A percentile compares a stretch with the other conserved stretches of the same genome.
phyloP scores from a whole-genome alignment of 2,329 filamentous ascomycete species.

The Fusarium heterosporum region DNA sequence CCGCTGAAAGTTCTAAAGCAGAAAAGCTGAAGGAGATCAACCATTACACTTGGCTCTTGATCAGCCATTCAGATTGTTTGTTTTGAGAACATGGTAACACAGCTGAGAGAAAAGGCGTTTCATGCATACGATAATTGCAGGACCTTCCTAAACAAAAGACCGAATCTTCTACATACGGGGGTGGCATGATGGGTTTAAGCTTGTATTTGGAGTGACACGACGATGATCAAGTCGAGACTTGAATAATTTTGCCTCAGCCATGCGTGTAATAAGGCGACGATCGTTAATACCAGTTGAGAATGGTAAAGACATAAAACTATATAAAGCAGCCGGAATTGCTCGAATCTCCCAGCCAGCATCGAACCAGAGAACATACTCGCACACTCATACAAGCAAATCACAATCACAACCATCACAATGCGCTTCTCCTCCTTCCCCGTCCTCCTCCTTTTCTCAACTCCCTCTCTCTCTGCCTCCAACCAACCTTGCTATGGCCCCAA shows the following conservation, averaged over 20 bases:
- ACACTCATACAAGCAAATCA: background rate
- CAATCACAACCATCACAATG: slow-evolving; percentile 32
- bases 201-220: slow-evolving; percentile 1
- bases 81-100: background rate
- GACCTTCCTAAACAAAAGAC: slow-evolving; percentile 1
- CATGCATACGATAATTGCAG: background rate
- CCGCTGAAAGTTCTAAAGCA: background rate
- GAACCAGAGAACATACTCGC: background rate
- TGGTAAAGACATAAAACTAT: background rate
- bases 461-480: slow-evolving; percentile 46
- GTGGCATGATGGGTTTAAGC: background rate
- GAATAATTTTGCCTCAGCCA: background rate
- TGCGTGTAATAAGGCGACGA: slow-evolving; percentile 5
- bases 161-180: background rate
- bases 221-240: slow-evolving; percentile 31
- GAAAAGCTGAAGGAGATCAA: slow-evolving; percentile 37
- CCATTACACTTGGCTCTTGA: background rate
- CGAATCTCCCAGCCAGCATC: background rate
- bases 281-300: background rate
- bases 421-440: slow-evolving; percentile 19
- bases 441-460: slow-evolving; percentile 29
- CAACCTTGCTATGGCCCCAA: slow-evolving; percentile 50
- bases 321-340: slow-evolving; percentile 5
- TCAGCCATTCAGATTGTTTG: slow-evolving; percentile 7
- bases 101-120: slow-evolving; percentile 27